Base-by-base conservation (phyloP, 371 early-diverging fungal genomes). In the Mucor sp. region DNA sequence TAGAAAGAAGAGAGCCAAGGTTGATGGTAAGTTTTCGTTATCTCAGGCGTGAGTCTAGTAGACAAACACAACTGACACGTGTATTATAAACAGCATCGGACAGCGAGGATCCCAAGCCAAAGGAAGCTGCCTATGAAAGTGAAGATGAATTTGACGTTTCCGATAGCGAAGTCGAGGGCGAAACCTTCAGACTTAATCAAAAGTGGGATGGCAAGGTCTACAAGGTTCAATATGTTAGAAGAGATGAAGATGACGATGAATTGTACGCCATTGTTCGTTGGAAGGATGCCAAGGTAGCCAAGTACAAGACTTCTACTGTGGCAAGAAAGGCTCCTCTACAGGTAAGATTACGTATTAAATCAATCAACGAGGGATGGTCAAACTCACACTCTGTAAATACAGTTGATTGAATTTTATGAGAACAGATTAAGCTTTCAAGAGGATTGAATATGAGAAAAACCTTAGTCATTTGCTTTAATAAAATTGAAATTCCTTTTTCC, bases 341-440 rank as follows among this genome's bases (percentile, higher is more conserved):
- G 27, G 65, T 65, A 65, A 65, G 14, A 17, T 30, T 28, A 11
- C 27, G 21, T 3, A 0, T 7, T 11, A 7, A 7, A 33, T 7
- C 33, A 33, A 33, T 7, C 33, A 3, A 33, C 33, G 7, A 33
- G 4, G 2, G 33, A 3, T 33, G 3, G 33, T 33, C 8, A 33
- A 6, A 33, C 33, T 33, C 33, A 33, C 33, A 3, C 4, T 32
- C 11, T 43, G 47, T n/a, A 44, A 37, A 15, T 25, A 43, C 17
- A 71, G 71, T 48, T 71, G 32, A 63, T 71, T 27, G 48, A 68
- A n/a, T 72, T 58, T 44, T 72, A 72, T 53, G 72, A 72, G 55
- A 56, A 44, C 2, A 55, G 62, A 57, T 41, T 72, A 19, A 12
- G 30, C 6, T 72, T 72, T 35, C 37, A 67, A 55, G 37, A 64